phyloP scores from a whole-genome alignment of 495 filamentous ascomycete species.

The Talaromyces trachyspermus region DNA sequence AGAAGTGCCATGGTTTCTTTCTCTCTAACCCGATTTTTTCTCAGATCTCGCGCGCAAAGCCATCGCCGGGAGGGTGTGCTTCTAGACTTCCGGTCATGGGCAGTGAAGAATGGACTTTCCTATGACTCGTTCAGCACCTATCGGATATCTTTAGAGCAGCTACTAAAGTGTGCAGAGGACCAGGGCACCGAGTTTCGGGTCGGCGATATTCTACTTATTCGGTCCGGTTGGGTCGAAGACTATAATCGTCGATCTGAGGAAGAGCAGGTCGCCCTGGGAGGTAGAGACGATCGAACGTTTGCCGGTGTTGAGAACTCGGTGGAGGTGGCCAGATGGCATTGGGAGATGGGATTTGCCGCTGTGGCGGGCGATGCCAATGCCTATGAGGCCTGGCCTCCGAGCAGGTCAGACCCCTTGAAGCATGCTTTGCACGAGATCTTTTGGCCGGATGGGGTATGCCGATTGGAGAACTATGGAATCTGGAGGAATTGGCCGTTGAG shows the following conservation, averaged over 20 bases:
- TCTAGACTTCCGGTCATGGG: slow-evolving; percentile 39
- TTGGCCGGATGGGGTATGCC: too few relatives aligned
- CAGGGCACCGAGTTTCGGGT: slow-evolving; percentile 11
- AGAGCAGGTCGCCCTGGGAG: slow-evolving; percentile 15
- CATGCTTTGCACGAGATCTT: too few relatives aligned
- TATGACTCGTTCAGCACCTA: slow-evolving; percentile 18
- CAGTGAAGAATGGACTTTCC: slow-evolving; percentile 14
- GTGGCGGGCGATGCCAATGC: slow-evolving; percentile 22
- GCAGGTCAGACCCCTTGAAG: slow-evolving; percentile 6
- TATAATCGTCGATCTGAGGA: slow-evolving; percentile 14
- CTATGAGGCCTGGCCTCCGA: slow-evolving; percentile 19
- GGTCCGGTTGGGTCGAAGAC: slow-evolving; percentile 21
- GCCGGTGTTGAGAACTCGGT: slow-evolving; percentile 19
- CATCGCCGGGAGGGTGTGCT: slow-evolving; percentile 31
- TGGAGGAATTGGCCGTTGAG: slow-evolving; percentile 45
- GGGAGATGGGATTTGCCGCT: slow-evolving; percentile 22
- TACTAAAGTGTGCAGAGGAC: slow-evolving; percentile 20
- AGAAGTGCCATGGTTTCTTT: slow-evolving; percentile 2
- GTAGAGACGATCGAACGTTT: slow-evolving; percentile 13
- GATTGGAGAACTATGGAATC: slow-evolving; percentile 16
- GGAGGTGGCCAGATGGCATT: slow-evolving; percentile 19
- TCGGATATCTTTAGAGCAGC: slow-evolving; percentile 22
- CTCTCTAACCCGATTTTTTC: background rate
- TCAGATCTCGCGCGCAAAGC: slow-evolving; percentile 10
- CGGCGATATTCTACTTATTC: slow-evolving; percentile 24